Conservation (phyloP, 2,329 filamentous ascomycete genomes). For the Trichoderma simmonsii region DNA sequence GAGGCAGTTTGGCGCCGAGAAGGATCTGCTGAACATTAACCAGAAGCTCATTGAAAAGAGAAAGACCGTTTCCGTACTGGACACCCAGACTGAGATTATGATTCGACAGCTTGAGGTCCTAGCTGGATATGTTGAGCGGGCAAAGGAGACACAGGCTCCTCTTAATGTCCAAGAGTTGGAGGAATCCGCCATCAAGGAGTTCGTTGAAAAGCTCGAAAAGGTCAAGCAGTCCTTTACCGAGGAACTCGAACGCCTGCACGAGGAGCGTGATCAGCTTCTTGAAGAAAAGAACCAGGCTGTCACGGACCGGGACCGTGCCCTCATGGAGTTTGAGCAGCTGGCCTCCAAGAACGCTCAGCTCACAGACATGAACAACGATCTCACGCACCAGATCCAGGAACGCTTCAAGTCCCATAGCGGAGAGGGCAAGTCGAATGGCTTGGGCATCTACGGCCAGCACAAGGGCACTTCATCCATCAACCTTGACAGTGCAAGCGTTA, state of each 20-base stretch:
- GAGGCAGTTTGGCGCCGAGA: constrained; percentile 66
- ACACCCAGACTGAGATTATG: constrained; percentile 93
- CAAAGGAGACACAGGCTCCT: constrained; percentile 77
- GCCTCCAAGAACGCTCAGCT: constrained; percentile 93
- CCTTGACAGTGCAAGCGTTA: constrained; percentile 51
- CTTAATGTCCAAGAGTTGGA: constrained; percentile 80
- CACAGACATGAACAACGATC: constrained; percentile 89
- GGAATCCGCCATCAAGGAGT: constrained; percentile 85
- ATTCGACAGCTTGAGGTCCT: constrained; percentile 87
- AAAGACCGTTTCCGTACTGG: constrained; percentile 90
- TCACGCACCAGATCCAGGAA: constrained; percentile 91
- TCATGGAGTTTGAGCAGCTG: constrained; percentile 92
- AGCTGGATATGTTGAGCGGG: constrained; percentile 80
- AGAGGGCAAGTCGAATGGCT: constrained; percentile 50
- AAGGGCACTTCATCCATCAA: constrained; percentile 52
- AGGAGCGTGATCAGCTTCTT: constrained; percentile 74
- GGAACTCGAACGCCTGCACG: constrained; percentile 57
- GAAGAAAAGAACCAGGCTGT: constrained; percentile 82
- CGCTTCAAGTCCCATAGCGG: constrained; percentile 78
- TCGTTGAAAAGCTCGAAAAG: constrained; percentile 70
- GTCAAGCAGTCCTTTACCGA: constrained; percentile 58
- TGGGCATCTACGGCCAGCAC: constrained; percentile 55
- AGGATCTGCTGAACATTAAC: constrained; percentile 71
- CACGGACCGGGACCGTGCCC: constrained; percentile 84
- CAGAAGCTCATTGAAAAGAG: constrained; percentile 88